Evolutionary conservation across 768 basidiomycete genomes (phyloP).

Genomic region (Trametopsis cervina): DNA sequence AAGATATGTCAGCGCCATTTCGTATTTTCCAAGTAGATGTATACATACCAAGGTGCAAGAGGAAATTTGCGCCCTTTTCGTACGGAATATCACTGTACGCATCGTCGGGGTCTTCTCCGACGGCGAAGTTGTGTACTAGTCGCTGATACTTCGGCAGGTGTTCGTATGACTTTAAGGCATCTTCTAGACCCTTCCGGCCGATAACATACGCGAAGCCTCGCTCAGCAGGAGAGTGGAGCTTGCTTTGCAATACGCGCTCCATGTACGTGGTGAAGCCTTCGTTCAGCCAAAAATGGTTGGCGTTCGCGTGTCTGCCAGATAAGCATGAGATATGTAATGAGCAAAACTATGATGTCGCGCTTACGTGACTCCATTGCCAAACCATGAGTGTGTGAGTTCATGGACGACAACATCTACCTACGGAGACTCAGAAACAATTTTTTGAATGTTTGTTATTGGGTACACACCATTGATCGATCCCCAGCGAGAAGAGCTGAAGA

Average conservation of each 20-base stretch:
- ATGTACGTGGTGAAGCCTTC: conserved; percentile 95
- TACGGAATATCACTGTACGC: conserved; percentile 75
- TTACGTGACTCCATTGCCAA: conserved; percentile 82
- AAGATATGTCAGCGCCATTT: not conserved
- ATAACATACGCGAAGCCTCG: conserved; percentile 79
- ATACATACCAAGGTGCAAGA: conserved; percentile 69
- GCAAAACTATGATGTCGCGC: conserved; percentile 17
- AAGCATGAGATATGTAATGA: not conserved
- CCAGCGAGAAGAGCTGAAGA: conserved; percentile 73
- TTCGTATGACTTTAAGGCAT: conserved; percentile 57
- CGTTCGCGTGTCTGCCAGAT: conserved; percentile 60
- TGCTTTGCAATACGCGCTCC: conserved; percentile 73
- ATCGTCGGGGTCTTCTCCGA: conserved; percentile 72
- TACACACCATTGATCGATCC: conserved; percentile 60
- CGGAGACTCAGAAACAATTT: not conserved
- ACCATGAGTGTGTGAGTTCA: conserved; percentile 84
- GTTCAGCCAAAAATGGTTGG: conserved; percentile 83
- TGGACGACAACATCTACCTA: conserved; percentile 79
- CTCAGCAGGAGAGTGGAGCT: conserved; percentile 64
- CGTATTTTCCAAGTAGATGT: not conserved
- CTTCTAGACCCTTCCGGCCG: conserved; percentile 64
- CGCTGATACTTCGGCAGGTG: conserved; percentile 69
- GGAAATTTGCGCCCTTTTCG: conserved; percentile 84
- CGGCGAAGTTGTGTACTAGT: conserved; percentile 67
- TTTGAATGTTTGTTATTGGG: not conserved